Evolutionary conservation across 2,329 filamentous ascomycete genomes (phyloP).

Genomic region (Ascomycota sp.): DNA sequence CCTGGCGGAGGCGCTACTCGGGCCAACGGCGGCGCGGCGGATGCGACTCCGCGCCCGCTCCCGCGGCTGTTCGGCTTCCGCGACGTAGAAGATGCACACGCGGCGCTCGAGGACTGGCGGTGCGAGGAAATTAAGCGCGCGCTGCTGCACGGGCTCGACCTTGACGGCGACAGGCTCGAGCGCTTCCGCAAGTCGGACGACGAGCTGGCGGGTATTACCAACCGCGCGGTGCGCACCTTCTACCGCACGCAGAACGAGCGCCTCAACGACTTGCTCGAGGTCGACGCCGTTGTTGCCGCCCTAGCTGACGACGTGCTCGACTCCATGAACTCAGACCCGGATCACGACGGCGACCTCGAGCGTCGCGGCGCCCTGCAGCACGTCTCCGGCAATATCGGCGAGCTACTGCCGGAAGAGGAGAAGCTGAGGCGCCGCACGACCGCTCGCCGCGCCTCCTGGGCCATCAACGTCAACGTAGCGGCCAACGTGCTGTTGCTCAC

Average conservation of each 20-base stretch:
- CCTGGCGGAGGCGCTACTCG: too few species aligned
- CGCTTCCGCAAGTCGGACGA: conserved; percentile 10
- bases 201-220: conserved; percentile 9
- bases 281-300: conserved; percentile 13
- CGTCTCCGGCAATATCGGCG: conserved; percentile 10
- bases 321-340: conserved; percentile 14
- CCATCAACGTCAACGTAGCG: conserved; percentile 63
- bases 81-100: conserved; percentile 7
- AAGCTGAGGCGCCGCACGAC: conserved; percentile 8
- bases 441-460: conserved; percentile 20
- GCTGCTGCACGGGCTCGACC: conserved; percentile 10
- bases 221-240: conserved; percentile 9
- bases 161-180: conserved; percentile 10
- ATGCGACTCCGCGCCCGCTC: too few species aligned
- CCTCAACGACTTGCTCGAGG: conserved; percentile 15
- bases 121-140: conserved; percentile 11
- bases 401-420: conserved; percentile 13
- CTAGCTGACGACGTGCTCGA: conserved; percentile 14
- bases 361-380: conserved; percentile 10
- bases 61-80: too few species aligned
- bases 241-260: conserved; percentile 12
- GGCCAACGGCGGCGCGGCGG: too few species aligned
- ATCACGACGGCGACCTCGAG: conserved; percentile 13
- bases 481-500: conserved; percentile 55
- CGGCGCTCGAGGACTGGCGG: conserved; percentile 8